Conservation (phyloP, 2,329 filamentous ascomycete genomes). For the Mollisiaceae sp. region DNA sequence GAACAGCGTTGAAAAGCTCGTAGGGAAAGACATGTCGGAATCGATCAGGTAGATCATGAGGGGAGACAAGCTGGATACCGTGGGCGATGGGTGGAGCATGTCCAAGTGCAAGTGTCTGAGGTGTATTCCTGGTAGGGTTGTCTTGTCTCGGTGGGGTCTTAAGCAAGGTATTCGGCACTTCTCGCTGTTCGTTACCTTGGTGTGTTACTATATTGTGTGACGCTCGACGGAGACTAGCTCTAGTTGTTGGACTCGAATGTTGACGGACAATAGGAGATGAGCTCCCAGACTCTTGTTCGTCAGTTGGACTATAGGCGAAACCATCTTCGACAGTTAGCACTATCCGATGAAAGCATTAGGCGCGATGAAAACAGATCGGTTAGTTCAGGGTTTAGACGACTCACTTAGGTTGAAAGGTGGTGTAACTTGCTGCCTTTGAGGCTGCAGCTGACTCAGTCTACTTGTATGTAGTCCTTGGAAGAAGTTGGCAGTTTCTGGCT, state of each 20-base stretch:
- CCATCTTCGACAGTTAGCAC: conserved; percentile 33
- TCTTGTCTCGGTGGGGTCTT: conserved; percentile 25
- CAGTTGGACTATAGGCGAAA: conserved; percentile 29
- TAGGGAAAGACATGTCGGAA: conserved; percentile 75
- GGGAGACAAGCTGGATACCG: conserved; percentile 64
- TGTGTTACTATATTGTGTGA: conserved; percentile 18
- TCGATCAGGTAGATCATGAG: conserved; percentile 68
- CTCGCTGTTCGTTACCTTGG: conserved; percentile 2
- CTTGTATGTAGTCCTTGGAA: conserved; percentile 26
- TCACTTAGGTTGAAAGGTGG: conserved; percentile 40
- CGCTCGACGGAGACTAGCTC: conserved; percentile 36
- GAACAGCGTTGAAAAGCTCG: conserved; percentile 78
- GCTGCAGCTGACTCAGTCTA: conserved; percentile 33
- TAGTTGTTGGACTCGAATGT: conserved; percentile 39
- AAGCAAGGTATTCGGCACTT: conserved; percentile 11
- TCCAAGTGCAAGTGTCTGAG: conserved; percentile 27
- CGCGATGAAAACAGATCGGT: neutral
- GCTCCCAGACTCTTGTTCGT: conserved; percentile 11
- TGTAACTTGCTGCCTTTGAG: conserved; percentile 37
- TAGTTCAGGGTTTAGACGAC: conserved; percentile 9
- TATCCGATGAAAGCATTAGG: neutral
- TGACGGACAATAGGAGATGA: conserved; percentile 33
- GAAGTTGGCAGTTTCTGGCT: conserved; percentile 18
- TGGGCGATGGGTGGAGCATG: conserved; percentile 41
- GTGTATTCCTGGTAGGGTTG: conserved; percentile 10